Evolutionary conservation across 2,329 filamentous ascomycete species (phyloP).

Genomic region (Monosporascus ibericus): DNA sequence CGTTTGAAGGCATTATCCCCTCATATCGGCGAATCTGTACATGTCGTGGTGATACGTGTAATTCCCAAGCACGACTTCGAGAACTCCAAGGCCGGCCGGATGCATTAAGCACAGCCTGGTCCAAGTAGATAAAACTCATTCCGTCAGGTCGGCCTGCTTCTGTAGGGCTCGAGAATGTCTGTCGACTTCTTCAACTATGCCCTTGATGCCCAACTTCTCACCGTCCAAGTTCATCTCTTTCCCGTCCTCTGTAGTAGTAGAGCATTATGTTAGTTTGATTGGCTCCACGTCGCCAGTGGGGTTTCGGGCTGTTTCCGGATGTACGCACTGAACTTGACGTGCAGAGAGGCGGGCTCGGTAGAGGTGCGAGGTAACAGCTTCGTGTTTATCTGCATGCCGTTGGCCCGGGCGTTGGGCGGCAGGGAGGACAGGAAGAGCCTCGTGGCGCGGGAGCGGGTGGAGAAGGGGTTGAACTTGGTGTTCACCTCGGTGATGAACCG

Average conservation of each 20-base stretch:
- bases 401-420: slow-evolving; percentile 68
- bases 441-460: slow-evolving; percentile 68
- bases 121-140: slow-evolving; percentile 17
- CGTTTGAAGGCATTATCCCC: no score
- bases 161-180: slow-evolving; percentile 78
- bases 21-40: background rate
- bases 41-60: slow-evolving; percentile 3
- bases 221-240: slow-evolving; percentile 82
- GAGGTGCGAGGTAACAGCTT: slow-evolving; percentile 67
- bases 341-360: slow-evolving; percentile 61
- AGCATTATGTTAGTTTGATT: slow-evolving; percentile 15
- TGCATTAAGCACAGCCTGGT: slow-evolving; percentile 7
- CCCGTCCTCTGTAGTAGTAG: slow-evolving; percentile 65
- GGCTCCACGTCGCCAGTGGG: background rate
- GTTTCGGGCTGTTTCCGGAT: background rate
- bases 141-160: slow-evolving; percentile 72
- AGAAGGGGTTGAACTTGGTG: slow-evolving; percentile 91
- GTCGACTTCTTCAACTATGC: slow-evolving; percentile 82
- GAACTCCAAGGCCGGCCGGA: background rate
- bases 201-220: slow-evolving; percentile 75
- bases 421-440: slow-evolving; percentile 83
- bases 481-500: slow-evolving; percentile 82
- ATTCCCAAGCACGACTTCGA: background rate
- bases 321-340: slow-evolving; percentile 77
- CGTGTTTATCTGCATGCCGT: slow-evolving; percentile 71